These are phyloP conservation scores for Escovopsis weberi DNA, from an alignment of 2,329 filamentous ascomycete genomes.

Conservation along the genomic window DNA sequence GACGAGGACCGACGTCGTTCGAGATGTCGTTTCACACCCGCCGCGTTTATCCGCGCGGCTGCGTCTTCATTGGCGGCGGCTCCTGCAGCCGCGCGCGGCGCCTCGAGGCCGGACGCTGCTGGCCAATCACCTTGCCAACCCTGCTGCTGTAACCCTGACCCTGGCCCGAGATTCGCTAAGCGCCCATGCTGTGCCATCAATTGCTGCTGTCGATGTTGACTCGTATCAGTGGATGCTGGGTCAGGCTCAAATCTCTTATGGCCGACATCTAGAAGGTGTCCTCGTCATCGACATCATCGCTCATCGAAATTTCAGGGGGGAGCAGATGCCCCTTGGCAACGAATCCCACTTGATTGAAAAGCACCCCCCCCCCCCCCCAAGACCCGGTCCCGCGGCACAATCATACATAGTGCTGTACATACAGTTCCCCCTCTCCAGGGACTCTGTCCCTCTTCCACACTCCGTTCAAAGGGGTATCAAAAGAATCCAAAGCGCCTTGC, in stretches of 20 bases:
- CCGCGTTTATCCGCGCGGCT: constrained; percentile 6
- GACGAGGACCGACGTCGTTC: background rate
- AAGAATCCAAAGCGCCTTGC: background rate
- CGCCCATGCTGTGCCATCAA: background rate
- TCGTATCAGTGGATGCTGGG: background rate
- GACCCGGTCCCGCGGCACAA: no score
- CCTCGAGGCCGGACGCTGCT: constrained; percentile 5
- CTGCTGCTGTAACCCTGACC: constrained; percentile 3
- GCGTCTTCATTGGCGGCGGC: background rate
- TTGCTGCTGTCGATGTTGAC: no score
- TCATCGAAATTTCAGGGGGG: no score
- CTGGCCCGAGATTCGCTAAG: background rate
- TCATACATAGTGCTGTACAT: background rate
- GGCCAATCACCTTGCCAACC: constrained; percentile 14
- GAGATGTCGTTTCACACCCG: constrained; percentile 1
- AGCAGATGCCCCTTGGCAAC: no score
- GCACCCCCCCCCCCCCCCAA: no score
- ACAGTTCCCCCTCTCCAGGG: background rate
- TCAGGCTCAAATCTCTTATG: background rate
- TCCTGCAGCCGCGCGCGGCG: background rate
- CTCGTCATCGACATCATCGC: no score
- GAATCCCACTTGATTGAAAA: no score
- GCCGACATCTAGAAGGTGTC: background rate
- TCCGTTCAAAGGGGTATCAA: constrained; percentile 1
- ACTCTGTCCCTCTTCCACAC: background rate